phyloP scores from a whole-genome alignment of 1,139 yeast species.

The Saccharomyces hybrid region DNA sequence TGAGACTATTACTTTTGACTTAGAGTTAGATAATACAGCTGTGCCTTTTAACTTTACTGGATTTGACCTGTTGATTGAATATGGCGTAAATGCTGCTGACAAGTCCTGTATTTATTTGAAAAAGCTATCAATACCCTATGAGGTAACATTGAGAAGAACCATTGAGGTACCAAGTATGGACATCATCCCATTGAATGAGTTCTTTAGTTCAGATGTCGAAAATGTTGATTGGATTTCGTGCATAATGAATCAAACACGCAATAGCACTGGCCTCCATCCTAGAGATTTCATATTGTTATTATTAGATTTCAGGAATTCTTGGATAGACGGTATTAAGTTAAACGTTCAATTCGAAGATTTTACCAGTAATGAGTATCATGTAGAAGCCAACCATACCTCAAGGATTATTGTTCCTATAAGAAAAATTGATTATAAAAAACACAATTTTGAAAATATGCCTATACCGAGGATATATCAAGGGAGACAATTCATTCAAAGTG shows the following conservation, averaged over 20 bases:
- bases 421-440: slow-evolving; percentile 34
- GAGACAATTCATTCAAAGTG: slow-evolving; percentile 65
- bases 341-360: slow-evolving; percentile 22
- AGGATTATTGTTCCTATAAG: slow-evolving; percentile 66
- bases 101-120: slow-evolving; percentile 21
- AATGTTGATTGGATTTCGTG: slow-evolving; percentile 22
- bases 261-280: slow-evolving; percentile 5
- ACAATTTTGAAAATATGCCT: slow-evolving; percentile 40
- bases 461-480: slow-evolving; percentile 68
- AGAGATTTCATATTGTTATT: slow-evolving; percentile 24
- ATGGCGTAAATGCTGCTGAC: slow-evolving; percentile 22
- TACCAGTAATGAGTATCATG: slow-evolving; percentile 15
- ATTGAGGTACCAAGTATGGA: slow-evolving; percentile 29
- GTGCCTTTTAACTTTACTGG: slow-evolving; percentile 29
- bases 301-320: slow-evolving; percentile 30
- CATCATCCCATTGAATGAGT: slow-evolving; percentile 24
- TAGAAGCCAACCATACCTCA: slow-evolving; percentile 38
- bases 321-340: slow-evolving; percentile 24
- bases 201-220: slow-evolving; percentile 7
- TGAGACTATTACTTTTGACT: slow-evolving; percentile 37
- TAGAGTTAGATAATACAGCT: slow-evolving; percentile 38
- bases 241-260: slow-evolving; percentile 7
- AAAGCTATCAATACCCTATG: slow-evolving; percentile 26
- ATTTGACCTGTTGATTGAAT: slow-evolving; percentile 24
- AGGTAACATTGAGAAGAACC: slow-evolving; percentile 32